Evolutionary conservation across 495 filamentous ascomycete genomes (phyloP).

Genomic region (Chlorociboria aeruginascens): DNA sequence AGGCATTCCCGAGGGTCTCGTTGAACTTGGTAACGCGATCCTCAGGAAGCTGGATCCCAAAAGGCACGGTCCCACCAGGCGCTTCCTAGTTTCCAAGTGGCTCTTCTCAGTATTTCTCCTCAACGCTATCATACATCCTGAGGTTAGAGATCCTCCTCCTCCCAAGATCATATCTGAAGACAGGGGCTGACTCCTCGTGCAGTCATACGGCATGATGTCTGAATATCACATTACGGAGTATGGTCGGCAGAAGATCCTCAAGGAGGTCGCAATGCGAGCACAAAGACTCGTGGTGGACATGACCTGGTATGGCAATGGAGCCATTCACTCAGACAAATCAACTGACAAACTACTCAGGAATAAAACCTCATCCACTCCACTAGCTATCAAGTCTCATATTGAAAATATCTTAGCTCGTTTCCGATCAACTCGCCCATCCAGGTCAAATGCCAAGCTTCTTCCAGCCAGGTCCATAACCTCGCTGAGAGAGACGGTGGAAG

Average conservation of each 20-base stretch:
- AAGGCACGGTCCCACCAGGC: constrained; percentile 55
- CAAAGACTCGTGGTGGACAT: constrained; percentile 62
- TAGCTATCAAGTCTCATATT: constrained; percentile 58
- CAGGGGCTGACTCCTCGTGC: constrained; percentile 22
- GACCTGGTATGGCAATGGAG: constrained; percentile 27
- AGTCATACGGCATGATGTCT: constrained; percentile 77
- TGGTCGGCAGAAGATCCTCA: constrained; percentile 78
- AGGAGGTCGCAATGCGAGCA: constrained; percentile 64
- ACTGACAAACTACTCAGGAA: constrained; percentile 29
- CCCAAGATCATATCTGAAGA: background rate
- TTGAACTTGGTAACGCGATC: constrained; percentile 74
- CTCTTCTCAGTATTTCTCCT: constrained; percentile 81
- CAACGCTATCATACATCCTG: constrained; percentile 77
- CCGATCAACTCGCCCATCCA: constrained; percentile 36
- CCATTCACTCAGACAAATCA: background rate
- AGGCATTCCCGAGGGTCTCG: constrained; percentile 72
- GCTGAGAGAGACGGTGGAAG: constrained; percentile 54
- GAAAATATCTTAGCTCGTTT: constrained; percentile 65
- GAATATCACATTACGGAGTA: constrained; percentile 87
- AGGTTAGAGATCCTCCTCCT: constrained; percentile 53
- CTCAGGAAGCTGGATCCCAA: constrained; percentile 64
- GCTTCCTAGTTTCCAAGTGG: constrained; percentile 80
- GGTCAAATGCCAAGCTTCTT: constrained; percentile 47
- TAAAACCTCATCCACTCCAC: constrained; percentile 47
- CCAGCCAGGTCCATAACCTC: constrained; percentile 59